A percentile compares a stretch with the other conserved stretches of the same genome.
Conservation (phyloP, 2,329 filamentous ascomycete species). For the Chaetomium strumarium region DNA sequence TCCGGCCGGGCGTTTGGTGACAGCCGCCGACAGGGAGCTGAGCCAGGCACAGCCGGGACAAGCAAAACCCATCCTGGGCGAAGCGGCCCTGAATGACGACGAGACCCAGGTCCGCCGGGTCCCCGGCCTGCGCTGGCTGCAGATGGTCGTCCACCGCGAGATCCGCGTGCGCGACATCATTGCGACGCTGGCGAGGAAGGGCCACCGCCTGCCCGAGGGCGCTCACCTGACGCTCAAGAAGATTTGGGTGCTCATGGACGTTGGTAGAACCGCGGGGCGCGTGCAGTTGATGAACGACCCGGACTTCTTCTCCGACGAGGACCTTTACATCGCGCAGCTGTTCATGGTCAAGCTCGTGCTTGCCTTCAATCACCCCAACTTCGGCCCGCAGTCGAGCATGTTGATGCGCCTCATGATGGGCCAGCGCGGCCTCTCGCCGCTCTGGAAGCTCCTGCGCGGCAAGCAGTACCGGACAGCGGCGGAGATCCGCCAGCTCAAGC, state of each 20-base stretch:
- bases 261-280: conserved; percentile 51
- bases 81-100: conserved; percentile 7
- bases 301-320: conserved; percentile 49
- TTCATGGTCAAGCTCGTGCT: conserved; percentile 70
- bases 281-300: conserved; percentile 47
- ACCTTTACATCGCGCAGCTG: conserved; percentile 56
- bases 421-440: conserved; percentile 48
- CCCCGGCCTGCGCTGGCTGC: conserved; percentile 61
- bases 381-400: conserved; percentile 43
- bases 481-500: conserved; percentile 51
- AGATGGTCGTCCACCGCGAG: conserved; percentile 58
- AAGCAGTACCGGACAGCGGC: conserved; percentile 41
- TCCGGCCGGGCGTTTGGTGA: conserved; percentile 44
- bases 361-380: conserved; percentile 59
- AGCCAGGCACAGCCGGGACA: conserved; percentile 7
- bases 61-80: not conserved
- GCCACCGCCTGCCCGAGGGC: conserved; percentile 48
- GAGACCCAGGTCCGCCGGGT: conserved; percentile 41
- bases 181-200: conserved; percentile 51
- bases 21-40: conserved; percentile 22
- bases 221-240: conserved; percentile 51
- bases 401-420: conserved; percentile 55
- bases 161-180: conserved; percentile 55
- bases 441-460: conserved; percentile 56
- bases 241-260: conserved; percentile 69